These are phyloP conservation scores for Phytopythium cucurbitacearum DNA, from an alignment of 352 stramenopile genomes.

Conservation along the genomic window DNA sequence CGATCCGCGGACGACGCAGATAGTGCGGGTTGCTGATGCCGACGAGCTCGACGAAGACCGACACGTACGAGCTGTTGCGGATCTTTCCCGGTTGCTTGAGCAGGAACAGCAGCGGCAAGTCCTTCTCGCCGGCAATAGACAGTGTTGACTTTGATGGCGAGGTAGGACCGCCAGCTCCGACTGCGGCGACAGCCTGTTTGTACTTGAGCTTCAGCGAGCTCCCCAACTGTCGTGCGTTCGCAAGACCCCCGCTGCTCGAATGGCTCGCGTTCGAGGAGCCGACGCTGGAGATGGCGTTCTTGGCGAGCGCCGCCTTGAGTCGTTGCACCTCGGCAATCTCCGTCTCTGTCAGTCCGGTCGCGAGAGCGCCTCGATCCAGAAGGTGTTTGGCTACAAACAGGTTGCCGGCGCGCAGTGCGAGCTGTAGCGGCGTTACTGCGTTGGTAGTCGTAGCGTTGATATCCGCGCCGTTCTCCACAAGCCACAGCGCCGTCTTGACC, in stretches of 20 bases:
- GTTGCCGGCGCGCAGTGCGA: slow-evolving; percentile 45
- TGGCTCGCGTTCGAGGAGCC: slow-evolving; percentile 7
- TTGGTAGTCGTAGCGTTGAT: slow-evolving; percentile 44
- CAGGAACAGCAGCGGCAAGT: slow-evolving; percentile 55
- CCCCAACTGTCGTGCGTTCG: slow-evolving; percentile 6
- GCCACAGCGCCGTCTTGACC: slow-evolving; percentile 63
- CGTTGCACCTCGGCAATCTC: slow-evolving; percentile 43
- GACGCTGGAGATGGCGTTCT: slow-evolving; percentile 51
- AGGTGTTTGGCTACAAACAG: slow-evolving; percentile 50
- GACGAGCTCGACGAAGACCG: slow-evolving; percentile 74
- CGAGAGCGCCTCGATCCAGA: slow-evolving; percentile 45
- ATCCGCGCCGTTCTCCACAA: slow-evolving; percentile 70
- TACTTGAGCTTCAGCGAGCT: slow-evolving; percentile 6
- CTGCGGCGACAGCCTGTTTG: background rate
- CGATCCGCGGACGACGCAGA: slow-evolving; percentile 53
- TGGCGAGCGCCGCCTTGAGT: slow-evolving; percentile 50
- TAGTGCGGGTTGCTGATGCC: slow-evolving; percentile 46
- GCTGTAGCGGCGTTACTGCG: slow-evolving; percentile 53
- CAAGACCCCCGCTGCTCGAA: slow-evolving; percentile 7
- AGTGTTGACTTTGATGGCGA: background rate
- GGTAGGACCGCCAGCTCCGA: background rate
- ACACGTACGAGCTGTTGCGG: slow-evolving; percentile 78
- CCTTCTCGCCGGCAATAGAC: slow-evolving; percentile 10
- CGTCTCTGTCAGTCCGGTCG: slow-evolving; percentile 28
- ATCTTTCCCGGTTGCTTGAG: slow-evolving; percentile 71